A percentile compares a stretch with the other conserved stretches of the same genome.
Evolutionary conservation across 352 stramenopile species (phyloP).

Genomic region (Phytophthora chlamydospora): DNA sequence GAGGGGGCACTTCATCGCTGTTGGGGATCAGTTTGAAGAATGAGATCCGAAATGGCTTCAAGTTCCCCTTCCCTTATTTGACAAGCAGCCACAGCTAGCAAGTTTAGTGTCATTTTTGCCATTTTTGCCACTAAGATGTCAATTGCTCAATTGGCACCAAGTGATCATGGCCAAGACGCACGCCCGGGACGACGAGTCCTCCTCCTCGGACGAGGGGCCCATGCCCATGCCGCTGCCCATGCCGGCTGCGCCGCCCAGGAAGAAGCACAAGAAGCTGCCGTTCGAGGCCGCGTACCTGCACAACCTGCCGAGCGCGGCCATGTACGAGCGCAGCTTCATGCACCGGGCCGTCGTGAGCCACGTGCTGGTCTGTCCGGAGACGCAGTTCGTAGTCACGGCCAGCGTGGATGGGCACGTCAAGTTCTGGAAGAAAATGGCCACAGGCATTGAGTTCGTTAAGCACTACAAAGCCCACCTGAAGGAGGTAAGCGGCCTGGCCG

Average conservation of each 20-base stretch:
- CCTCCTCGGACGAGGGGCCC: constrained; percentile 49
- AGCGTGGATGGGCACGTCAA: constrained; percentile 98
- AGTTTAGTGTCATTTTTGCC: too few relatives aligned
- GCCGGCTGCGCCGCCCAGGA: constrained; percentile 47
- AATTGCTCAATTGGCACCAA: not conserved
- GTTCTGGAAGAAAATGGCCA: constrained; percentile 99
- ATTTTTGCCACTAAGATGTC: too few relatives aligned
- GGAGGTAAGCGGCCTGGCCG: constrained; percentile 83
- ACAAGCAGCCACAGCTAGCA: too few relatives aligned
- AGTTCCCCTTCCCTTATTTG: too few relatives aligned
- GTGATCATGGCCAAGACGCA: constrained; percentile 24
- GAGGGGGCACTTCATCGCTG: constrained; percentile 6
- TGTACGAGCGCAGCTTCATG: constrained; percentile 98
- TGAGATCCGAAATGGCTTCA: not conserved
- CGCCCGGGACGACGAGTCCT: constrained; percentile 15
- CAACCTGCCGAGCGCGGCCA: constrained; percentile 86
- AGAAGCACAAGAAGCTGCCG: constrained; percentile 48
- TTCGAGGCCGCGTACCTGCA: constrained; percentile 81
- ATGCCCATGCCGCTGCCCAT: constrained; percentile 56
- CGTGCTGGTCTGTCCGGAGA: constrained; percentile 87
- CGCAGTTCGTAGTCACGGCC: constrained; percentile 97
- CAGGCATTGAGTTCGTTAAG: constrained; percentile 99
- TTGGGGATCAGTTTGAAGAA: not conserved
- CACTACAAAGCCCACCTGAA: constrained; percentile 97
- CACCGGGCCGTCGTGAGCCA: constrained; percentile 96